Conservation (phyloP, 1,284 basidiomycete species). For the Termitomyces sp. region DNA sequence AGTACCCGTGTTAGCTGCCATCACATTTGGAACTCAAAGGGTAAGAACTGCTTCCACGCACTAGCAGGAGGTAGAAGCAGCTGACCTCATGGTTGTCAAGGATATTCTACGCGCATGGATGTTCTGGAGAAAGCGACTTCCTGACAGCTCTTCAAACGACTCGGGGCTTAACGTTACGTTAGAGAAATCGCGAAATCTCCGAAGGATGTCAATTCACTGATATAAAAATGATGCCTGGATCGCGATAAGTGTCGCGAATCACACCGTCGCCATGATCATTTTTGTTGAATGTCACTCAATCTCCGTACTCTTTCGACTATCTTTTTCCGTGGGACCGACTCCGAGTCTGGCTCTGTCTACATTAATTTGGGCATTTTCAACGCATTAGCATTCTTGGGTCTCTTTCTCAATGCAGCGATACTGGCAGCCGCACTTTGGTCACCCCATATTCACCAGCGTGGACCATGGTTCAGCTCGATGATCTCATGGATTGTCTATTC, state of each 20-base stretch:
- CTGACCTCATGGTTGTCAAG: neutral
- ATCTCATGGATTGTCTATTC: neutral
- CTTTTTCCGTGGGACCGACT: neutral
- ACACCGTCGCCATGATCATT: neutral
- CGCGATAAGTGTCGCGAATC: neutral
- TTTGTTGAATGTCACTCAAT: neutral
- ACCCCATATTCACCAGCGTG: neutral
- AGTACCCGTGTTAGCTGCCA: neutral
- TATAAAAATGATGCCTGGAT: neutral
- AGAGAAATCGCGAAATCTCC: neutral
- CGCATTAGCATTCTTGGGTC: neutral
- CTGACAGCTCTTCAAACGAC: neutral
- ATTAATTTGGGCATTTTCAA: neutral
- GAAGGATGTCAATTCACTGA: neutral
- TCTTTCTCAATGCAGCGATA: neutral
- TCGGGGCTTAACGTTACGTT: neutral
- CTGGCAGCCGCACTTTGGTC: neutral
- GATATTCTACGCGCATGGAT: neutral
- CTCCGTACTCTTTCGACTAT: neutral
- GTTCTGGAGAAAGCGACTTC: neutral
- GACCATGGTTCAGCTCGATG: conserved; percentile 1
- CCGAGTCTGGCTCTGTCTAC: neutral
- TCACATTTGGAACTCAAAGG: neutral
- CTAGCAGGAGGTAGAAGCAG: neutral
- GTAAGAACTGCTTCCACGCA: neutral